Base-by-base conservation (phyloP, 768 basidiomycete species). In the Leccinum ochraceum region DNA sequence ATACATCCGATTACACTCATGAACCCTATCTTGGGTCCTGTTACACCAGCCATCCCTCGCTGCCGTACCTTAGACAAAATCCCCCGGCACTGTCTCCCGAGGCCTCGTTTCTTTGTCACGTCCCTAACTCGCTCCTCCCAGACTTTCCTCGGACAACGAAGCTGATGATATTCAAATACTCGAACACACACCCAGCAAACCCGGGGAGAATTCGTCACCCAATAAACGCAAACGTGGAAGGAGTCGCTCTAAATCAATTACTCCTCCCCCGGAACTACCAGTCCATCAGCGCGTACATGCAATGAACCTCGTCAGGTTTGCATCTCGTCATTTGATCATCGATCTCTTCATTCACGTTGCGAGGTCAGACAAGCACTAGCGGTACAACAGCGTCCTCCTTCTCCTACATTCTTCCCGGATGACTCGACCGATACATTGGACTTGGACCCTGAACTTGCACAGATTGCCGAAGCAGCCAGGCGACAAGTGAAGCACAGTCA, bases 221-320 rank as follows among this genome's bases (percentile, higher is more conserved):
- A 74, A 75, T 30, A 82, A 81, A 61, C 79, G 81, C 60, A 76
- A 79, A 58, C 75, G 80, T 42, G 66, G 75, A 44, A 81, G 86
- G 50, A 86, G 84, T 69, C 85, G 86, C 42, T 91, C 89, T 32
- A 76, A 79, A 24, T 93, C 90, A 4, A 81, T 92, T 42, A 93
- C 90, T 0, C 90, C 91, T 2, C 90, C 90, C 5, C 91, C 90
- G 0, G 78, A 77, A 37, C 71, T 92, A 14, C 76, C 87, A 3
- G 68, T 73, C 10, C 76, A 83, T 32, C 81, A 85, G 58, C 75
- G 87, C 1, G 79, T 83, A 65, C 79, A 79, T 57, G 86, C 88
- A 14, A 81, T 80, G 44, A 76, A 81, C 37, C 72, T 89, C 17
- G 82, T 91, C 53, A 80, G 85, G 91, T 91, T 67, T 57, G 77